A percentile compares a stretch with the other conserved stretches of the same genome.
These are phyloP conservation scores for Rhizoclosmatium sp. DNA, from an alignment of 192 early-diverging fungal species.

Conservation along the genomic window DNA sequence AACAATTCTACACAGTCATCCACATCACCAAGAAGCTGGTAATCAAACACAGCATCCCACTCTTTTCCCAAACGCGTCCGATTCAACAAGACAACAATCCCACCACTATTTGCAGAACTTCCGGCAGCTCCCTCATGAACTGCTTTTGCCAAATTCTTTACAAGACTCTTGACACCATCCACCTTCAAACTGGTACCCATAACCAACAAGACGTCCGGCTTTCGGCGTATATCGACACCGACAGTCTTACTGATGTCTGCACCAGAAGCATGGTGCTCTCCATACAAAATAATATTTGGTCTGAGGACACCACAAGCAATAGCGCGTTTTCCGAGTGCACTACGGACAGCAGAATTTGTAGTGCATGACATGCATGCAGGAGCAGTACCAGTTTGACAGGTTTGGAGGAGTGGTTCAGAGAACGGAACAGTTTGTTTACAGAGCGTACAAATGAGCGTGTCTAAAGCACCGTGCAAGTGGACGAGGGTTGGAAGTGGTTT, in stretches of 20 bases:
- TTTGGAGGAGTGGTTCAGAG: constrained; percentile 44
- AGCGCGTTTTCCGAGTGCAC: constrained; percentile 78
- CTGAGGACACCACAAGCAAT: constrained; percentile 79
- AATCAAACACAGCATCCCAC: constrained; percentile 85
- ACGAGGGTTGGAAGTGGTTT: constrained; percentile 67
- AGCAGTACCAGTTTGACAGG: constrained; percentile 77
- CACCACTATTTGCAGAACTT: constrained; percentile 9
- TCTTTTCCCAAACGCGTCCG: constrained; percentile 67
- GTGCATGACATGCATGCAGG: constrained; percentile 72
- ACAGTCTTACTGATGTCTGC: constrained; percentile 56
- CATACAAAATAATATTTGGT: constrained; percentile 95
- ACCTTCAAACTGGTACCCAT: constrained; percentile 92
- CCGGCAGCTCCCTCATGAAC: constrained; percentile 25
- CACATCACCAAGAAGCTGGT: constrained; percentile 71
- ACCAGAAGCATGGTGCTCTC: constrained; percentile 83
- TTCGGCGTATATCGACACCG: constrained; percentile 43
- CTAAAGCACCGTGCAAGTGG: constrained; percentile 91
- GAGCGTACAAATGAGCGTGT: constrained; percentile 85
- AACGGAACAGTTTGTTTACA: constrained; percentile 80
- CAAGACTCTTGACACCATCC: constrained; percentile 75
- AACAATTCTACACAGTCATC: constrained; percentile 60
- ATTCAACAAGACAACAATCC: constrained; percentile 78
- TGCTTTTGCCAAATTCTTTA: constrained; percentile 71
- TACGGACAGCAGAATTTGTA: constrained; percentile 55
- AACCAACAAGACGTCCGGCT: constrained; percentile 81